Percentiles rank a stretch among this genome's conserved stretches.
Evolutionary conservation across 768 basidiomycete species (phyloP).

Genomic region (Xerocomus brunneocitrinus): DNA sequence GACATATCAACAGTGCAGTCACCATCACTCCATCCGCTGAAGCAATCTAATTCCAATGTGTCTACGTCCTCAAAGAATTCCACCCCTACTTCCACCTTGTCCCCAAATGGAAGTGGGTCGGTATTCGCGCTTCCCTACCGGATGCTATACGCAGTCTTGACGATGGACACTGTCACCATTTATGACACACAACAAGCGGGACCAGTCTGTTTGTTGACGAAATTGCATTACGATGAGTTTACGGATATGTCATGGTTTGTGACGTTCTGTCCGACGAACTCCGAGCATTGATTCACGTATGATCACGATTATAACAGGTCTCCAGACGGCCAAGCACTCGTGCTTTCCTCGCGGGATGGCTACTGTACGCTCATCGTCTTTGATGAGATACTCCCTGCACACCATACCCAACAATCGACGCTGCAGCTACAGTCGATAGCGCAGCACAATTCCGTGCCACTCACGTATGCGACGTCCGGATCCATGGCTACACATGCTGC

Average conservation of each 20-base stretch:
- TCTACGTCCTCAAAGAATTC: slow-evolving; percentile 21
- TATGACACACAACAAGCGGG: slow-evolving; percentile 96
- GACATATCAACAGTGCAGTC: slow-evolving; percentile 8
- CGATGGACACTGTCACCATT: slow-evolving; percentile 91
- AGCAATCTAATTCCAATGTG: slow-evolving; percentile 8
- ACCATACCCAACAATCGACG: slow-evolving; percentile 88
- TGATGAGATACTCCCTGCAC: slow-evolving; percentile 85
- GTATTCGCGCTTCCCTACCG: slow-evolving; percentile 90
- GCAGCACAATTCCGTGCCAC: slow-evolving; percentile 70
- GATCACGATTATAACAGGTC: slow-evolving; percentile 58
- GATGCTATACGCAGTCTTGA: slow-evolving; percentile 92
- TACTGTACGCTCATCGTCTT: slow-evolving; percentile 96
- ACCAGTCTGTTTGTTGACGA: slow-evolving; percentile 87
- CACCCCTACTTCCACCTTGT: slow-evolving; percentile 36
- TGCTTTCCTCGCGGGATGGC: slow-evolving; percentile 90
- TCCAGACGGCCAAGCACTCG: slow-evolving; percentile 87
- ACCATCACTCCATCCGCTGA: slow-evolving; percentile 13
- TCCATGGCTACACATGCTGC: slow-evolving; percentile 10
- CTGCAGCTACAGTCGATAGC: slow-evolving; percentile 90
- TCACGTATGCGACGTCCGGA: slow-evolving; percentile 33
- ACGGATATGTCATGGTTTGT: slow-evolving; percentile 94
- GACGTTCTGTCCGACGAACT: not conserved
- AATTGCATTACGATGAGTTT: slow-evolving; percentile 96
- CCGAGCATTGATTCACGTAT: slow-evolving; percentile 4
- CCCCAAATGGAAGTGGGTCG: slow-evolving; percentile 42